Evolutionary conservation across 805 yeast genomes (phyloP).

Genomic region (Zygoascus bituminiphila): DNA sequence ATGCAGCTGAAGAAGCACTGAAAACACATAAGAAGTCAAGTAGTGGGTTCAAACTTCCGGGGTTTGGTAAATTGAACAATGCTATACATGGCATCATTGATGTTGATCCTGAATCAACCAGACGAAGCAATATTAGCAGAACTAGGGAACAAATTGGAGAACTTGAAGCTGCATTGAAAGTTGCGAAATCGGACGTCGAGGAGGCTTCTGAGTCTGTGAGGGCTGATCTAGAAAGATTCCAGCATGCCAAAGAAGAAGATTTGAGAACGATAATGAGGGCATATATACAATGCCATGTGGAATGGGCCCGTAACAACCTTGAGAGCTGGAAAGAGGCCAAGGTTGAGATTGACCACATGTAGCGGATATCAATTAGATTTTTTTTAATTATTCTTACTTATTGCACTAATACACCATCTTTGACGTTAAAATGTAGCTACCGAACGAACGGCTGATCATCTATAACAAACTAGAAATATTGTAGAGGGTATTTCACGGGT

Average conservation of each 20-base stretch:
- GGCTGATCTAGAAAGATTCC: constrained; percentile 38
- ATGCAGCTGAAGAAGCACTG: constrained; percentile 6
- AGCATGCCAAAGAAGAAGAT: constrained; percentile 41
- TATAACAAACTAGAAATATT: no score
- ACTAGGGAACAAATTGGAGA: constrained; percentile 39
- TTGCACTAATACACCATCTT: no score
- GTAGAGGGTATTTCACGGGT: no score
- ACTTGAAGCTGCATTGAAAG: constrained; percentile 42
- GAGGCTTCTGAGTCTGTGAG: constrained; percentile 39
- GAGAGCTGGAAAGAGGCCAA: constrained; percentile 47
- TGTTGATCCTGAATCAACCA: constrained; percentile 55
- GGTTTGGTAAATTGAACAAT: constrained; percentile 41
- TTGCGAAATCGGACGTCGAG: constrained; percentile 46
- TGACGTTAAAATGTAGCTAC: neutral
- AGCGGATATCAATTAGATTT: neutral
- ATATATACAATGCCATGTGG: constrained; percentile 47
- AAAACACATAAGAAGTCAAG: constrained; percentile 22
- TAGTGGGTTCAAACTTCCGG: constrained; percentile 45
- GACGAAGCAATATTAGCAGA: constrained; percentile 43
- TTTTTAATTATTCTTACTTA: neutral
- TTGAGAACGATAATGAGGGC: constrained; percentile 43
- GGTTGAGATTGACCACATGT: constrained; percentile 6
- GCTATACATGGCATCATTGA: constrained; percentile 56
- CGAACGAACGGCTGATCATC: no score
- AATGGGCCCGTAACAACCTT: constrained; percentile 60